A percentile compares a stretch with the other conserved stretches of the same genome.
phyloP scores from a whole-genome alignment of 2,329 filamentous ascomycete genomes.

The Nothomitra cinnamomea region DNA sequence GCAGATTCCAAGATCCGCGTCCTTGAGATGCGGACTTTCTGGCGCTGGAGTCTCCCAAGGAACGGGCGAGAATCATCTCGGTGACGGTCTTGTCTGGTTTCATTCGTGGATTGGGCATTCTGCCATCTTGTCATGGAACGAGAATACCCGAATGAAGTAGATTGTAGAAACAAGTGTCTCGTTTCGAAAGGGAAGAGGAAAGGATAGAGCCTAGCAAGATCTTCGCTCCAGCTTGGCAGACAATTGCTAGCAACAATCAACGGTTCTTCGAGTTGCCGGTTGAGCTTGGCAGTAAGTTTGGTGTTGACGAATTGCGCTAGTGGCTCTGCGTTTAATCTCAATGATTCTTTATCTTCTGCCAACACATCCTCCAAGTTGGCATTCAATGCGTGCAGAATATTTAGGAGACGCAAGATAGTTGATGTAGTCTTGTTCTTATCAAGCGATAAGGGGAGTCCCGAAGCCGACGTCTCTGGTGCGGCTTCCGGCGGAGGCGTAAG shows the following conservation, averaged over 20 bases:
- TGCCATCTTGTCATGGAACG: constrained; percentile 97
- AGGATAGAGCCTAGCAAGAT: constrained; percentile 80
- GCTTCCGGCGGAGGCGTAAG: constrained; percentile 36
- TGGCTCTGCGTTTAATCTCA: constrained; percentile 63
- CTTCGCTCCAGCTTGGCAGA: constrained; percentile 88
- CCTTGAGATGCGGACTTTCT: constrained; percentile 94
- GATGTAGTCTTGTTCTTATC: constrained; percentile 71
- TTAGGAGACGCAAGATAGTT: constrained; percentile 72
- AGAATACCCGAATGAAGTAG: constrained; percentile 94
- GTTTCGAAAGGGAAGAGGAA: constrained; percentile 98
- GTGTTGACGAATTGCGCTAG: constrained; percentile 94
- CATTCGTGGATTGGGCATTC: constrained; percentile 67
- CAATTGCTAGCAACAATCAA: constrained; percentile 95
- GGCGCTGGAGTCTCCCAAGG: constrained; percentile 76
- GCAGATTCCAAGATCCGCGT: constrained; percentile 92
- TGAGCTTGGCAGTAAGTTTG: constrained; percentile 93
- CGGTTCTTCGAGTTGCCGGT: constrained; percentile 90
- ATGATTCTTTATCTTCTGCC: constrained; percentile 53
- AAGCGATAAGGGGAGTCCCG: constrained; percentile 58
- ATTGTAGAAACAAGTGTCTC: constrained; percentile 88
- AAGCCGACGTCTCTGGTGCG: constrained; percentile 33
- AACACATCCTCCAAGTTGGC: constrained; percentile 84
- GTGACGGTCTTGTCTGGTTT: constrained; percentile 62
- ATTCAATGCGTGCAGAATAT: constrained; percentile 83
- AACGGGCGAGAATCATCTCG: constrained; percentile 72